A percentile compares a stretch with the other conserved stretches of the same genome.
Evolutionary conservation across 1,284 basidiomycete species (phyloP).

Genomic region (Cryptococcus sp.): DNA sequence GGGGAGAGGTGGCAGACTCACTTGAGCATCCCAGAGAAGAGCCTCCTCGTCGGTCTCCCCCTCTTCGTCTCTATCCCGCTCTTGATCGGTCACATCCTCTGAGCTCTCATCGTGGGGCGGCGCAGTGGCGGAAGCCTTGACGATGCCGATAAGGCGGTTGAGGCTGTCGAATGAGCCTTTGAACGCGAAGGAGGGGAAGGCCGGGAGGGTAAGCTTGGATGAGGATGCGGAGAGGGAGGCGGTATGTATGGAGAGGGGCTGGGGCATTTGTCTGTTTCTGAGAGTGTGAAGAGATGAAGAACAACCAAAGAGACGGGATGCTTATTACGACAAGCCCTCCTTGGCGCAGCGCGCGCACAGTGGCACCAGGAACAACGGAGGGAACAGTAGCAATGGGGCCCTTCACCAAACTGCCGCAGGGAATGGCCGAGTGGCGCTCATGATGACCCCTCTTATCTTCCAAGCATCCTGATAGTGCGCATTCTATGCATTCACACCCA

Average conservation of each 20-base stretch:
- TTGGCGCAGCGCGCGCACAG: no score
- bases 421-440: no score
- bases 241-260: neutral
- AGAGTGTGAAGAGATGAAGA: no score
- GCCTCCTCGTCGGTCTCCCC: slow-evolving; percentile 34
- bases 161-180: slow-evolving; percentile 21
- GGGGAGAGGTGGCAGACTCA: slow-evolving; percentile 16
- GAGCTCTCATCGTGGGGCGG: slow-evolving; percentile 9
- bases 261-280: neutral
- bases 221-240: no score
- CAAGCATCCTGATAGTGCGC: no score
- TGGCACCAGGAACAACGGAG: no score
- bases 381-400: no score
- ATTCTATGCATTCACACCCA: no score
- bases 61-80: slow-evolving; percentile 11
- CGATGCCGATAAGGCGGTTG: slow-evolving; percentile 11
- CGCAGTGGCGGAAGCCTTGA: neutral
- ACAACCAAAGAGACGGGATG: no score
- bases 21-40: slow-evolving; percentile 45
- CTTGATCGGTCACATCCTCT: slow-evolving; percentile 7
- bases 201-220: neutral
- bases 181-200: neutral
- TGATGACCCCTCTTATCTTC: no score
- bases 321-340: no score
- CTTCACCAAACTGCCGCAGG: no score